A percentile compares a stretch with the other conserved stretches of the same genome.
phyloP scores from a whole-genome alignment of 2,329 filamentous ascomycete genomes.

The Hirsutella thompsonii region DNA sequence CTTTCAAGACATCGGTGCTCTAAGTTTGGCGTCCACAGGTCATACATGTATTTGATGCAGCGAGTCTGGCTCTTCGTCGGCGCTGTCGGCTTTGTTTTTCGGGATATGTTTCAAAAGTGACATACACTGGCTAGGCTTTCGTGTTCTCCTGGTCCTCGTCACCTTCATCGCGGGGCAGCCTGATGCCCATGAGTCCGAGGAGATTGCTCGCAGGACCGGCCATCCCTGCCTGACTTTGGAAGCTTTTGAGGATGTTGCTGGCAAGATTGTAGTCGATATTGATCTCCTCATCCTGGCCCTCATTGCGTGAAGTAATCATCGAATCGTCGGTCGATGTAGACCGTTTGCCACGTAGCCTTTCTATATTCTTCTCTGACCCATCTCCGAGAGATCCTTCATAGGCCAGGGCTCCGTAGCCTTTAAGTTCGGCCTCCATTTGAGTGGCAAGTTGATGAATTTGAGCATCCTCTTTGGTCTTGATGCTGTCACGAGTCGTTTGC shows the following conservation, averaged over 20 bases:
- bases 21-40: no score
- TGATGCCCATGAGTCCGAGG: slow-evolving; percentile 72
- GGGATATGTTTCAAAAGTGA: no score
- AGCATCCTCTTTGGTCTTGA: slow-evolving; percentile 35
- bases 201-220: slow-evolving; percentile 81
- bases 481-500: not conserved
- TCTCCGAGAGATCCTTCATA: slow-evolving; percentile 27
- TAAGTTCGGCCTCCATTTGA: slow-evolving; percentile 60
- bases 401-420: slow-evolving; percentile 14
- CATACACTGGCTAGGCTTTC: no score
- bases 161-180: slow-evolving; percentile 67
- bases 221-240: slow-evolving; percentile 79
- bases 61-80: no score
- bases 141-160: slow-evolving; percentile 24
- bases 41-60: no score
- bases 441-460: slow-evolving; percentile 53
- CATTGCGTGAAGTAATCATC: slow-evolving; percentile 28
- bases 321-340: slow-evolving; percentile 16
- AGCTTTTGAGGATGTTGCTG: slow-evolving; percentile 82
- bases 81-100: no score
- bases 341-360: slow-evolving; percentile 3
- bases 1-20: no score
- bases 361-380: slow-evolving; percentile 6
- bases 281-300: slow-evolving; percentile 45
- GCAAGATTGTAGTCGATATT: slow-evolving; percentile 78